Evolutionary conservation across 192 early-diverging fungal species (phyloP).

Genomic region (Backusella psychrophila): DNA sequence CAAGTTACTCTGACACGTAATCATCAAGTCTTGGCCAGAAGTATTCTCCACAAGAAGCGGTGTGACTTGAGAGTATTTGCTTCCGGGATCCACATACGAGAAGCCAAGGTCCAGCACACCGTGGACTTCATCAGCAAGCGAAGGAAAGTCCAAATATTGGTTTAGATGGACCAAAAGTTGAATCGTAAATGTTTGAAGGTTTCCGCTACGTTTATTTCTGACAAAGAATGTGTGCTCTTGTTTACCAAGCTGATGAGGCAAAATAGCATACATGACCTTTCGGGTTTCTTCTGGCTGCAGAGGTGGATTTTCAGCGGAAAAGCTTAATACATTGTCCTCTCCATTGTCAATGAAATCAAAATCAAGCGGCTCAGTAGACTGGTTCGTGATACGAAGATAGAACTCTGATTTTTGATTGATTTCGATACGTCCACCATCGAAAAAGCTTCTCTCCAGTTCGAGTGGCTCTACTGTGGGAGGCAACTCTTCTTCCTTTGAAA

Average conservation of each 20-base stretch:
- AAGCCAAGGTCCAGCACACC: conserved; percentile 74
- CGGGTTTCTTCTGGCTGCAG: conserved; percentile 54
- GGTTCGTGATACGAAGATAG: conserved; percentile 54
- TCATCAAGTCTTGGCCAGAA: conserved; percentile 60
- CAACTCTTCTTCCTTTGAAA: neutral
- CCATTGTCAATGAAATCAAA: conserved; percentile 36
- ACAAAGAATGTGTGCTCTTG: conserved; percentile 52
- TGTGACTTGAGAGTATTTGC: conserved; percentile 72
- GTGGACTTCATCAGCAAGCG: conserved; percentile 49
- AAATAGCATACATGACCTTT: conserved; percentile 55
- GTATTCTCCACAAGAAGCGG: conserved; percentile 71
- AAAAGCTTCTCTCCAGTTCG: conserved; percentile 36
- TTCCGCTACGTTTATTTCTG: conserved; percentile 33
- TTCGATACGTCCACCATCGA: conserved; percentile 54
- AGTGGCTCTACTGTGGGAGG: conserved; percentile 26
- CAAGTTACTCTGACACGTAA: conserved; percentile 78
- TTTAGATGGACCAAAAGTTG: conserved; percentile 49
- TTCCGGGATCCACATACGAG: conserved; percentile 75
- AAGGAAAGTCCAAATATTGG: conserved; percentile 63
- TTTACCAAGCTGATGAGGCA: conserved; percentile 48
- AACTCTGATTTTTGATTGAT: conserved; percentile 43
- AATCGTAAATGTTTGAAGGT: conserved; percentile 43
- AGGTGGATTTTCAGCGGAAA: conserved; percentile 22
- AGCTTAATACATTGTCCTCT: conserved; percentile 34
- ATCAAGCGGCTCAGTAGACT: conserved; percentile 18